Percentiles rank a stretch among this genome's conserved stretches.
phyloP scores from a whole-genome alignment of 1,139 yeast genomes.

The Tardiomyces digboiensis region DNA sequence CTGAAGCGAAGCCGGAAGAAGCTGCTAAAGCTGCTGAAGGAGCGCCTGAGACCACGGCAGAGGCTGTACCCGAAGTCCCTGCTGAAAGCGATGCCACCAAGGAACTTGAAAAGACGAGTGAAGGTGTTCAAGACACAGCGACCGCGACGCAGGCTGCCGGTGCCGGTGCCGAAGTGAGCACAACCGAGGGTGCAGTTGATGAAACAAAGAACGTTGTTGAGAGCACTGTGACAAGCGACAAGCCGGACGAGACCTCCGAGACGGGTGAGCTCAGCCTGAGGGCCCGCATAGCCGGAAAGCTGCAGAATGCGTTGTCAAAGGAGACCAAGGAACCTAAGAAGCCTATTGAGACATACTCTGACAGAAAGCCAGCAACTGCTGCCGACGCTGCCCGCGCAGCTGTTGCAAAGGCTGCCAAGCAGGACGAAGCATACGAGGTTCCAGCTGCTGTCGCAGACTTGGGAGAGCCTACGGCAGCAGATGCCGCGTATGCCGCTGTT shows the following conservation, averaged over 20 bases:
- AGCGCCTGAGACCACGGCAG: slow-evolving; percentile 5
- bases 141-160: background rate
- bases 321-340: background rate
- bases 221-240: slow-evolving; percentile 7
- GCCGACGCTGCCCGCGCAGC: slow-evolving; percentile 2
- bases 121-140: slow-evolving; percentile 1
- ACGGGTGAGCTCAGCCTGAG: background rate
- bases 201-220: slow-evolving; percentile 1
- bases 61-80: background rate
- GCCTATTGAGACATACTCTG: background rate
- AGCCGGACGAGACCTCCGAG: slow-evolving; percentile 17
- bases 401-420: background rate
- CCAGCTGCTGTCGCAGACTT: slow-evolving; percentile 3
- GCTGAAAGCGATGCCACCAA: slow-evolving; percentile 1
- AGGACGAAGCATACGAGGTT: background rate
- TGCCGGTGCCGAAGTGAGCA: slow-evolving; percentile 3
- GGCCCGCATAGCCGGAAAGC: background rate
- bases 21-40: slow-evolving; percentile 4
- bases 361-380: background rate
- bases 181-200: slow-evolving; percentile 1
- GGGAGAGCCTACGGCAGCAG: background rate
- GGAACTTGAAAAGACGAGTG: background rate
- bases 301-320: background rate
- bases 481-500: background rate
- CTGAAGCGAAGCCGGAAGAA: slow-evolving; percentile 4